Evolutionary conservation across 2,329 filamentous ascomycete species (phyloP), one percentile per base, ranked within the genome.

Genomic region (Endothia cerciana): DNA sequence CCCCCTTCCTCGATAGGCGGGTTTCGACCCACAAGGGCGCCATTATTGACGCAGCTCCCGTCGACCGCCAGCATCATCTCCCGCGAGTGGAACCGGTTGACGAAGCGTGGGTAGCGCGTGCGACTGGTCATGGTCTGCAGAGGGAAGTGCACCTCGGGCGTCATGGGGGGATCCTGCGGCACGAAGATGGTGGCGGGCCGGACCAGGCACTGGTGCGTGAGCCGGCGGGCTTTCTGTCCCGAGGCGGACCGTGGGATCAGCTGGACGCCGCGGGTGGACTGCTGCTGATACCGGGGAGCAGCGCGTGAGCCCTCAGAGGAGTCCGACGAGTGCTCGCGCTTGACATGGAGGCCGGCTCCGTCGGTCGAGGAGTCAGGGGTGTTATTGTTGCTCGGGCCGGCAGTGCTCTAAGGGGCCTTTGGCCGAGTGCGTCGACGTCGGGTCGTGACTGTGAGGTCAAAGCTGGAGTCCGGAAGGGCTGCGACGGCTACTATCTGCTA

Each of bases 1-100:
- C n/a, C n/a, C n/a, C n/a, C n/a, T n/a, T n/a, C n/a, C n/a, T n/a
- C n/a, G n/a, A n/a, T n/a, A n/a, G n/a, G n/a, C n/a, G n/a, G n/a
- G n/a, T n/a, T n/a, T n/a, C n/a, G n/a, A n/a, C n/a, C n/a, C n/a
- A n/a, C n/a, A n/a, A n/a, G n/a, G n/a, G n/a, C n/a, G n/a, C n/a
- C n/a, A n/a, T n/a, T n/a, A n/a, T n/a, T n/a, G 36, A 77, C 63
- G 66, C 80, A 82, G 5, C 77, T 76, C 11, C 79, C 79, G 64
- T 80, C 77, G 11, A 79, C 74, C 64, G 77, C 79, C 33, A 82
- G 73, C 8, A 82, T 75, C 19, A 80, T 75, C 69, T 79, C 73
- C 33, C 71, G 71, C 49, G 71, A 71, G 63, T 79, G 69, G 63
- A 73, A 74, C 30, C 71, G 73, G 69, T 77, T 76, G 63, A 79